Base-by-base conservation (phyloP, 768 basidiomycete species). In the Gloeophyllum trabeum region DNA sequence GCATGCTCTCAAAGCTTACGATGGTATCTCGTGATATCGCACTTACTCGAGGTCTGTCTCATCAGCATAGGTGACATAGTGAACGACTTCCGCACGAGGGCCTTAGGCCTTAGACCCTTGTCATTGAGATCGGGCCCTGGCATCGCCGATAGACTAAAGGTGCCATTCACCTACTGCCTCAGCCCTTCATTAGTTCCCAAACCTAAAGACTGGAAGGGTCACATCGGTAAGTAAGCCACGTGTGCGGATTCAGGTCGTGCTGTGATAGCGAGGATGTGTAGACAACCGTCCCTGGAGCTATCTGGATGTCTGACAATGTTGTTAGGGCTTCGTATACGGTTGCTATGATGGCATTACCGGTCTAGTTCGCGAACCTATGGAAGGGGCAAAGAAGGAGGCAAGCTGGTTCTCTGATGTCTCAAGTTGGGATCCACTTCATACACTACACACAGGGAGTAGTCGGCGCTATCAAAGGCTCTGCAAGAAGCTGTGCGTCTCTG, bases 141-240 rank as follows among this genome's bases (percentile, higher is more conserved):
- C 23, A 53, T 78, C 6, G 47, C 69, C 2, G 76, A 81, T 47
- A 58, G 67, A 10, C 53, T 77, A 22, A 73, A 72, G 46, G 56
- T 78, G 2, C 77, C 78, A 3, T 76, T 70, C 69, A 76, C 76
- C 3, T 81, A 79, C 50, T 78, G 76, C 50, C 75, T 79, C 67
- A 73, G 70, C 35, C 68, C 71, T 3, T 62, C 69, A 0, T 48
- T 81, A 19, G 71, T 80, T 0, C 74, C 75, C 0, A 76, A 76
- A 49, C 78, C 79, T 0, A 47, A 61, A 12, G 79, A 80, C 55
- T 81, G 79, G 79, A 74, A 67, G 46, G 71, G 69, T 42, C 60
- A 76, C 51, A 77, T 78, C 32, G 76, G 76, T 76, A 42, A 30
- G 60, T 43, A n/a, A n/a, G n/a, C n/a, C n/a, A n/a, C n/a, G n/a